A percentile compares a stretch with the other conserved stretches of the same genome.
Conservation (phyloP, 1,284 basidiomycete genomes). For the Waitea zeae region DNA sequence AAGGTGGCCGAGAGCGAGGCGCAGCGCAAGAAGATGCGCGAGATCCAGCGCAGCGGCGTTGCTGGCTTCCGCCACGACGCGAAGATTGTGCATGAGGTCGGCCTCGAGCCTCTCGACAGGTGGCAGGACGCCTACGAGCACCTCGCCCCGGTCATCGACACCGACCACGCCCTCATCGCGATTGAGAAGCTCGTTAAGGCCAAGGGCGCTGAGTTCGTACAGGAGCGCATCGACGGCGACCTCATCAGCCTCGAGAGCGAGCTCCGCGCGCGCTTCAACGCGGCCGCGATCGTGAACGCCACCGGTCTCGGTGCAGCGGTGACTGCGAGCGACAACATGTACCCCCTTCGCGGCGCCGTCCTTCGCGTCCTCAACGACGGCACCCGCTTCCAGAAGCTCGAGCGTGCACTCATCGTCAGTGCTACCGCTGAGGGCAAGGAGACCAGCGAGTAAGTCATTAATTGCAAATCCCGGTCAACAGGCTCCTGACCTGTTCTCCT, state of each 20-base stretch:
- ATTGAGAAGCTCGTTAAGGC: constrained; percentile 15
- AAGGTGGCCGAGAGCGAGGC: constrained; percentile 13
- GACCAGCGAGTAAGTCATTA: constrained; percentile 10
- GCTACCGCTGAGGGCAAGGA: constrained; percentile 11
- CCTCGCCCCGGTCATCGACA: constrained; percentile 16
- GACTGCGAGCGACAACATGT: constrained; percentile 15
- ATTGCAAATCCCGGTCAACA: no score
- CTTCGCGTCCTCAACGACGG: constrained; percentile 21
- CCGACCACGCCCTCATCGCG: no score
- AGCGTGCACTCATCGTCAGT: constrained; percentile 14
- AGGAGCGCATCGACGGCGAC: constrained; percentile 13
- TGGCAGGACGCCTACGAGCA: constrained; percentile 19
- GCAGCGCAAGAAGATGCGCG: constrained; percentile 17
- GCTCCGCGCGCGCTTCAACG: constrained; percentile 13
- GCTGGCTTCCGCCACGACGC: no score
- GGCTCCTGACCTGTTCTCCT: no score
- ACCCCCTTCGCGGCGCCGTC: constrained; percentile 19
- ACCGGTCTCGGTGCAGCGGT: constrained; percentile 16
- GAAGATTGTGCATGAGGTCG: no score
- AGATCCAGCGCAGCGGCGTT: constrained; percentile 12
- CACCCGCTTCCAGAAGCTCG: constrained; percentile 15
- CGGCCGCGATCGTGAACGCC: constrained; percentile 17
- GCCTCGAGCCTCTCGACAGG: no score
- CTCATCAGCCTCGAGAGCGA: constrained; percentile 13
- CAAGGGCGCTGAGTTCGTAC: constrained; percentile 16